A percentile compares a stretch with the other conserved stretches of the same genome.
phyloP scores from a whole-genome alignment of 345 rosid species.

The Cardiospermum halicacabum region DNA sequence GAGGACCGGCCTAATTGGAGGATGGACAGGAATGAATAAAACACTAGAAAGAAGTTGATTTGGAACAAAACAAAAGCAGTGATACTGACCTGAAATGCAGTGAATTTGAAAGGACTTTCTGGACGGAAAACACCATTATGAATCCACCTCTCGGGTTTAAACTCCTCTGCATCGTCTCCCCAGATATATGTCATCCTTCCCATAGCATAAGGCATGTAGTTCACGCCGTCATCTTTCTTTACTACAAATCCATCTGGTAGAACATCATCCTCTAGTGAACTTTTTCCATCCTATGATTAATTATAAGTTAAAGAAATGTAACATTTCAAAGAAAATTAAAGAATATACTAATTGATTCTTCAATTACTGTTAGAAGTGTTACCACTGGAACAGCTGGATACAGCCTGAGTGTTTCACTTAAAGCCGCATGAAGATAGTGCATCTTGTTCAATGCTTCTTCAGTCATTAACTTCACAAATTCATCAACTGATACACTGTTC shows the following conservation, averaged over 20 bases:
- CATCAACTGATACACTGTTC: constrained; percentile 10
- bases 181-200: constrained; percentile 36
- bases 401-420: constrained; percentile 40
- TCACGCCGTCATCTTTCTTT: constrained; percentile 29
- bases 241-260: constrained; percentile 37
- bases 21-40: neutral
- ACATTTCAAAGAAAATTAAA: neutral
- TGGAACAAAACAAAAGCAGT: neutral
- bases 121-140: constrained; percentile 24
- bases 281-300: constrained; percentile 30
- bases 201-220: constrained; percentile 31
- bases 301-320: neutral
- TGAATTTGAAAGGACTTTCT: constrained; percentile 35
- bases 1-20: constrained; percentile 33
- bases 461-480: constrained; percentile 23
- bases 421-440: constrained; percentile 36
- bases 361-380: constrained; percentile 1
- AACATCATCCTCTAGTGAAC: constrained; percentile 28
- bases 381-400: constrained; percentile 45
- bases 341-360: neutral
- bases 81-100: constrained; percentile 32
- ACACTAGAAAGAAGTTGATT: neutral
- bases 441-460: constrained; percentile 35
- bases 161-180: constrained; percentile 40
- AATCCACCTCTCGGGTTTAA: constrained; percentile 40